Conservation (phyloP, 2,329 filamentous ascomycete genomes). For the Penicillium freii region DNA sequence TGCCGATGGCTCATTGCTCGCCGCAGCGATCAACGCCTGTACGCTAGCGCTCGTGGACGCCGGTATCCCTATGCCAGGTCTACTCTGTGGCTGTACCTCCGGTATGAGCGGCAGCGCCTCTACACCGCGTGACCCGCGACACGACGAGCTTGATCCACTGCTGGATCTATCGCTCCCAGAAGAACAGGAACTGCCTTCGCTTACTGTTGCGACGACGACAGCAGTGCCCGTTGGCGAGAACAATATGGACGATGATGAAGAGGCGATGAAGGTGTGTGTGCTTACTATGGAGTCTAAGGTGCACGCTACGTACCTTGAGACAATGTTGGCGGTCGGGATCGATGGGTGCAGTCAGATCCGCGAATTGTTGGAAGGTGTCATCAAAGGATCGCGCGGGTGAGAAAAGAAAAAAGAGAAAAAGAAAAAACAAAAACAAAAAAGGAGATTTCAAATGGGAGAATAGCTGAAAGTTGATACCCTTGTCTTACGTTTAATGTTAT, state of each 20-base stretch:
- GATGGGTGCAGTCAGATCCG: slow-evolving; percentile 88
- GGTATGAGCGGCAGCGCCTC: slow-evolving; percentile 59
- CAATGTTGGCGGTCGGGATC: slow-evolving; percentile 87
- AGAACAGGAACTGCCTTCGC: slow-evolving; percentile 74
- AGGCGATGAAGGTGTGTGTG: slow-evolving; percentile 64
- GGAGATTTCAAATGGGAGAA: background rate
- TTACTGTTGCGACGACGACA: slow-evolving; percentile 73
- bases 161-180: slow-evolving; percentile 47
- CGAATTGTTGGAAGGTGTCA: slow-evolving; percentile 74
- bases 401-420: background rate
- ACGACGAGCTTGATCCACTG: slow-evolving; percentile 45
- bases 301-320: slow-evolving; percentile 75
- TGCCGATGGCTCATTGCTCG: slow-evolving; percentile 85
- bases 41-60: slow-evolving; percentile 92
- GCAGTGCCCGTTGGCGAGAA: slow-evolving; percentile 53
- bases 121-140: slow-evolving; percentile 39
- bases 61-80: slow-evolving; percentile 91
- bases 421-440: background rate
- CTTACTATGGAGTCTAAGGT: slow-evolving; percentile 84
- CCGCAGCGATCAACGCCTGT: slow-evolving; percentile 84
- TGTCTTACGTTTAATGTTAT: slow-evolving; percentile 4
- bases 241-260: slow-evolving; percentile 48
- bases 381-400: slow-evolving; percentile 54
- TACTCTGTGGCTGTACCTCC: slow-evolving; percentile 82
- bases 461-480: slow-evolving; percentile 8